Conservation (phyloP, 1,139 yeast species). For the Taphrina wiesneri region DNA sequence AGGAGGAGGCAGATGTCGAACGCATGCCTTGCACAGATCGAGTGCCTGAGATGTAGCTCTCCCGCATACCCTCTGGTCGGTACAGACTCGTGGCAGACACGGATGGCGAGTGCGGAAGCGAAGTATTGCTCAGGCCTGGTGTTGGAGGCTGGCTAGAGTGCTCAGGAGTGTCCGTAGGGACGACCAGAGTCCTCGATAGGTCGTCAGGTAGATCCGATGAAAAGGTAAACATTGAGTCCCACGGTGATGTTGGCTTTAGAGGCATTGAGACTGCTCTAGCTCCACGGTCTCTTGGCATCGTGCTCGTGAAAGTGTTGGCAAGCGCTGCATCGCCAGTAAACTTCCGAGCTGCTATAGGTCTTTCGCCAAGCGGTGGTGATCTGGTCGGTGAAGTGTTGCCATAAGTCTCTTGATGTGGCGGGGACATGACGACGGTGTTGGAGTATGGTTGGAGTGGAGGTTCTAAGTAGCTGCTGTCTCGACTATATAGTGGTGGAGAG, state of each 20-base stretch:
- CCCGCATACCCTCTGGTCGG: neutral
- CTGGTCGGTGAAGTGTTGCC: neutral
- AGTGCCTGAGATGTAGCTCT: conserved; percentile 8
- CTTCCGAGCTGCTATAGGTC: neutral
- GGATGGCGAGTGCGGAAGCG: neutral
- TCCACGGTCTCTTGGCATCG: neutral
- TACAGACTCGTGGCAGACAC: neutral
- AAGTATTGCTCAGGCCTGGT: neutral
- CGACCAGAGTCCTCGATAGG: neutral
- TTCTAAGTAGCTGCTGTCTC: conserved; percentile 1
- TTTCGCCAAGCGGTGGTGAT: neutral
- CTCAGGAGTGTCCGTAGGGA: neutral
- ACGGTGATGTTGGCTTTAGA: neutral
- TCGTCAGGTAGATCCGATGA: conserved; percentile 22
- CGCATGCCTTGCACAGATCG: neutral
- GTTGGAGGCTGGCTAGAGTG: neutral
- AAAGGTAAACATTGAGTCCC: conserved; percentile 17
- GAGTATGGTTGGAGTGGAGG: conserved; percentile 4
- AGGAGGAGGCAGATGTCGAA: neutral
- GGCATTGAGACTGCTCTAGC: conserved; percentile 18
- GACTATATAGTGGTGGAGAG: conserved; percentile 16
- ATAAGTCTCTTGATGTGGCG: neutral
- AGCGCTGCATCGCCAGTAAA: neutral
- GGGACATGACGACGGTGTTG: neutral
- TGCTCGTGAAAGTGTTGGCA: neutral